Base-by-base conservation (phyloP, 352 stramenopile genomes). In the Pythium angustatum region DNA sequence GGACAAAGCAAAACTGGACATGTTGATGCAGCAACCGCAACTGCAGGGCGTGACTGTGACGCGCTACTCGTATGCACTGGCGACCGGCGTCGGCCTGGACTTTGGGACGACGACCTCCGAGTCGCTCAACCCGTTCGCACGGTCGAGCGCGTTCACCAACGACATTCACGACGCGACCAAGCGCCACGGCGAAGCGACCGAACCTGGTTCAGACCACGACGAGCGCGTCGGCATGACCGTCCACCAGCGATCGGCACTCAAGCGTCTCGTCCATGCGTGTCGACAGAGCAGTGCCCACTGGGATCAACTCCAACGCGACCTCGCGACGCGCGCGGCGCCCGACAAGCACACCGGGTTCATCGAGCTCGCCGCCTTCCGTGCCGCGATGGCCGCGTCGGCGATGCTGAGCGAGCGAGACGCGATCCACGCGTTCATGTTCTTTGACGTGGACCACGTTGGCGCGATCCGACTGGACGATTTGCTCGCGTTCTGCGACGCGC, bases 381-480 rank as follows among this genome's bases (percentile, higher is more conserved):
- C 61, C 1, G 69, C 41, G 0, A 70, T 83, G 38, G 19, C 48
- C n/a, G 27, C 54, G n/a, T n/a, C 30, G 22, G 54, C 15, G 21
- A 50, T 48, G 50, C 47, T 60, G 22, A 51, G 54, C 41, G 77
- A 90, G 40, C 74, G 73, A 27, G 84, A 93, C 31, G 71, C 75
- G 33, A 87, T 91, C 64, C 82, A 91, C 58, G 77, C 81, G 15
- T 93, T 93, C 73, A 93, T 93, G 84, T 71, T 85, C 63, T 91
- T 91, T 56, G 84, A 93, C 53, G 26, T 68, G 6, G 70, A 87
- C 49, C 86, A 81, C 63, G 77, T 92, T 19, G 83, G 81, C 2
- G 78, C 77, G 12, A 85, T 92, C n/a, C 49, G 56, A 9, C 26
- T 87, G n/a, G 33, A 51, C 12, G 33, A 60, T 4, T 74, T 90